Percentiles rank a stretch among this genome's conserved stretches.
Evolutionary conservation across 768 basidiomycete genomes (phyloP).

Genomic region (Ramaria rubella): DNA sequence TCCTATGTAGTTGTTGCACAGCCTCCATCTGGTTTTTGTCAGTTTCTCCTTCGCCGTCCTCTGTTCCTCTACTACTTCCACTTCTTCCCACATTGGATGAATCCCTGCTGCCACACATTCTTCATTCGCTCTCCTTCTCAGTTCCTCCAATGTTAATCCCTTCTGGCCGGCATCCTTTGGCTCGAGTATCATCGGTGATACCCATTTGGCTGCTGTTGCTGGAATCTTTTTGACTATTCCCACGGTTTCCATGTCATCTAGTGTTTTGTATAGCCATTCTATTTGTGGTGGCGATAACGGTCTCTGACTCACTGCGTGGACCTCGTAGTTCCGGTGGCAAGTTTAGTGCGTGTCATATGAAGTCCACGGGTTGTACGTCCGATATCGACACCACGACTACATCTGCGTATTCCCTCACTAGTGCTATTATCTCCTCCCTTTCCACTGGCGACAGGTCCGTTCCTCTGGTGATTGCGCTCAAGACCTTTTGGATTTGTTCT

Average conservation of each 20-base stretch:
- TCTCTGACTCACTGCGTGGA: constrained; percentile 28
- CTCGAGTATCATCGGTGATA: constrained; percentile 30
- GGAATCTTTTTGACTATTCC: constrained; percentile 28
- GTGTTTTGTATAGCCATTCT: constrained; percentile 25
- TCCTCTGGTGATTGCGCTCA: constrained; percentile 21
- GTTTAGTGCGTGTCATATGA: constrained; percentile 28
- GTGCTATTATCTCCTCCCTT: too few relatives aligned
- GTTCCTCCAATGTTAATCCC: not conserved
- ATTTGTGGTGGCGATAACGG: constrained; percentile 26
- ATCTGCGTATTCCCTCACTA: constrained; percentile 33
- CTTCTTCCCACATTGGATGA: not conserved
- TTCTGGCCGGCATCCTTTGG: constrained; percentile 29
- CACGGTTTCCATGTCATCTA: constrained; percentile 29
- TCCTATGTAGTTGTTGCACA: constrained; percentile 33
- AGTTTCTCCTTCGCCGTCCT: not conserved
- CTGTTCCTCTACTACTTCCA: not conserved
- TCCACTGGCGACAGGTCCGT: constrained; percentile 19
- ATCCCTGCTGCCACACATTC: constrained; percentile 26
- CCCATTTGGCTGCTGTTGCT: constrained; percentile 30
- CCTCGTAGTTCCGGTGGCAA: constrained; percentile 23
- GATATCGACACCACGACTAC: constrained; percentile 33
- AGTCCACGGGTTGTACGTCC: too few relatives aligned
- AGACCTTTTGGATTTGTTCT: constrained; percentile 15
- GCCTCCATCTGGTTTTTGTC: constrained; percentile 21
- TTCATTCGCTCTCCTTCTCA: constrained; percentile 23